Evolutionary conservation across 768 basidiomycete genomes (phyloP).

Genomic region (Galerina sulciceps): DNA sequence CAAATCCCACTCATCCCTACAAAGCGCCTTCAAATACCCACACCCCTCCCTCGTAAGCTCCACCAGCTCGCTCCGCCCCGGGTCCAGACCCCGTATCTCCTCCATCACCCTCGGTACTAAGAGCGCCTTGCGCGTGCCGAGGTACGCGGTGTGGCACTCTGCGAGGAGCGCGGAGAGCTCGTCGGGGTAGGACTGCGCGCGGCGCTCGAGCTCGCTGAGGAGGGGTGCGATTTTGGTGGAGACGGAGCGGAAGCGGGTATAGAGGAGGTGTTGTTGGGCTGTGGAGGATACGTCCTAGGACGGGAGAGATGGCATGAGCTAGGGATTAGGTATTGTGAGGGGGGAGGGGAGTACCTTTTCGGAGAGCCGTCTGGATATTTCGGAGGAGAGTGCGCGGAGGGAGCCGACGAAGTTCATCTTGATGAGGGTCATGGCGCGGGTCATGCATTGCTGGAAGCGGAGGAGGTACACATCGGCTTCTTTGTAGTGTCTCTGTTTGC

Average conservation of each 20-base stretch:
- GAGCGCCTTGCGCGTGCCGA: constrained; percentile 71
- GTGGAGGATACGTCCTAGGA: constrained; percentile 75
- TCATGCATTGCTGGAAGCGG: constrained; percentile 98
- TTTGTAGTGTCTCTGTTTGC: constrained; percentile 77
- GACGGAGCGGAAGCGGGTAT: constrained; percentile 83
- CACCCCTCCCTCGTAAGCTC: constrained; percentile 91
- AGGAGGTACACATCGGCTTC: constrained; percentile 96
- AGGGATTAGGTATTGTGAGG: background rate
- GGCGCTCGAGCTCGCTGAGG: constrained; percentile 82
- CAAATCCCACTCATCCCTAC: constrained; percentile 86
- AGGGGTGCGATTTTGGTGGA: constrained; percentile 76
- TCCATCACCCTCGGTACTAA: constrained; percentile 75
- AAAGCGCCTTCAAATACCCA: constrained; percentile 89
- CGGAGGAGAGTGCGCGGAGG: constrained; percentile 75
- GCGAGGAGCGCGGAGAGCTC: constrained; percentile 79
- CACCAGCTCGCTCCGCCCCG: constrained; percentile 79
- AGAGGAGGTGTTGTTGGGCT: constrained; percentile 84
- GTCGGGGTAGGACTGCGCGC: constrained; percentile 77
- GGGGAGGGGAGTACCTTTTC: constrained; percentile 60
- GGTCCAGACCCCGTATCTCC: constrained; percentile 85
- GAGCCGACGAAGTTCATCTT: constrained; percentile 95
- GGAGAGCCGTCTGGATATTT: constrained; percentile 73
- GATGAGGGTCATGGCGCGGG: constrained; percentile 96
- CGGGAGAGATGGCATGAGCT: background rate
- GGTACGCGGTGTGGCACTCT: constrained; percentile 90